phyloP scores from a whole-genome alignment of 1,139 yeast genomes.

The Martiniozyma asiatica region DNA sequence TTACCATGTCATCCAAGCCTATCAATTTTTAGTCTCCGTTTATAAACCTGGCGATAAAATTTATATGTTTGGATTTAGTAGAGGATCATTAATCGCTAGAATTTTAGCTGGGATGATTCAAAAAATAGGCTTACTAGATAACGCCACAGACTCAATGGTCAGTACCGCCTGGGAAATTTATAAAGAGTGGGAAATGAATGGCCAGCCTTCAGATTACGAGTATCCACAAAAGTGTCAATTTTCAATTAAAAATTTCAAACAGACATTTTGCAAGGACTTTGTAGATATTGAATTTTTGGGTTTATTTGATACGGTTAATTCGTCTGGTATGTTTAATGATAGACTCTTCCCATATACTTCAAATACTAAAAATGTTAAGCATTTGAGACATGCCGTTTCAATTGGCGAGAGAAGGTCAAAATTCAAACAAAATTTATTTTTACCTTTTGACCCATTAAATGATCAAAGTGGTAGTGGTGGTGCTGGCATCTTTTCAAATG shows the following conservation, averaged over 20 bases:
- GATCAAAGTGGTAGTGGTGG: too few species aligned
- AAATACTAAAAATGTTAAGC: conserved; percentile 36
- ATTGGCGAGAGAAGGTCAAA: conserved; percentile 54
- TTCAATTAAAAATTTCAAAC: conserved; percentile 35
- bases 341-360: conserved; percentile 46
- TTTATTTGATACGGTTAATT: conserved; percentile 54
- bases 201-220: conserved; percentile 33
- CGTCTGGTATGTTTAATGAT: conserved; percentile 48
- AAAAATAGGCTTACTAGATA: conserved; percentile 41
- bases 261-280: conserved; percentile 34
- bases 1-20: conserved; percentile 44
- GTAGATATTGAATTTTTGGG: conserved; percentile 47
- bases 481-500: conserved; percentile 16
- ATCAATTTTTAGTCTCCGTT: conserved; percentile 35
- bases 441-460: conserved; percentile 19
- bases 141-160: conserved; percentile 42
- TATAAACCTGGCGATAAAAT: conserved; percentile 39
- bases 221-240: conserved; percentile 8
- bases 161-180: conserved; percentile 51
- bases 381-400: conserved; percentile 54
- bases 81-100: conserved; percentile 57
- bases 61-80: conserved; percentile 46
- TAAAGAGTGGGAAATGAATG: conserved; percentile 48
- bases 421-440: conserved; percentile 43
- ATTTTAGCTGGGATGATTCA: conserved; percentile 54